Evolutionary conservation across 768 basidiomycete genomes (phyloP).

Genomic region (Phaeolepiota aurea): DNA sequence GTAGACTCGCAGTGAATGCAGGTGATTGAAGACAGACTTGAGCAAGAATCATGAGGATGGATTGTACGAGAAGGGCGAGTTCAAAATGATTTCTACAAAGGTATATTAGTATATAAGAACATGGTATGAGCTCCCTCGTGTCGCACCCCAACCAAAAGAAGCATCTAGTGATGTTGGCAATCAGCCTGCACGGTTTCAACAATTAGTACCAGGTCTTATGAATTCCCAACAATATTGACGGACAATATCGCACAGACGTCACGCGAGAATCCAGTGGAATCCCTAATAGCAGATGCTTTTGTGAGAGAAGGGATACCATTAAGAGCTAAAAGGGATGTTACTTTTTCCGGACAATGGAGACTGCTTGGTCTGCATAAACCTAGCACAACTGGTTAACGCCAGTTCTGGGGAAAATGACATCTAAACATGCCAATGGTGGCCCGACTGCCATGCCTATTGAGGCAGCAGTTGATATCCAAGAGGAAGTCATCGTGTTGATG

Average conservation of each 20-base stretch:
- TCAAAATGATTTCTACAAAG: constrained; percentile 55
- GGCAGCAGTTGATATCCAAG: constrained; percentile 63
- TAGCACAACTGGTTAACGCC: too few species aligned
- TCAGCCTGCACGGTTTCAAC: constrained; percentile 35
- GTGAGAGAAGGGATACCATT: constrained; percentile 1
- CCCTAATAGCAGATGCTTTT: constrained; percentile 31
- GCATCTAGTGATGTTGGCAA: constrained; percentile 82
- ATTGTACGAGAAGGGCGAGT: constrained; percentile 69
- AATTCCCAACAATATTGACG: constrained; percentile 9
- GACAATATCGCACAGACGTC: constrained; percentile 83
- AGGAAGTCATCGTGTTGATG: constrained; percentile 23
- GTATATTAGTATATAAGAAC: too few species aligned
- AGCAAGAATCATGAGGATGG: constrained; percentile 76
- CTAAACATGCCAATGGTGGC: constrained; percentile 56
- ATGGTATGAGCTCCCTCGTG: neutral
- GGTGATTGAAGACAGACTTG: constrained; percentile 41
- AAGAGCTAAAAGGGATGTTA: constrained; percentile 16
- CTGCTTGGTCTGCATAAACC: constrained; percentile 79
- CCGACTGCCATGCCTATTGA: constrained; percentile 81
- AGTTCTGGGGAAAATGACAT: too few species aligned
- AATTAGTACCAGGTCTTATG: constrained; percentile 2
- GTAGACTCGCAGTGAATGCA: constrained; percentile 1
- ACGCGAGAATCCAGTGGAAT: constrained; percentile 78
- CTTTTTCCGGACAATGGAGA: constrained; percentile 77
- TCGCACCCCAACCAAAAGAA: constrained; percentile 81